Percentiles rank a stretch among this genome's conserved stretches.
Conservation (phyloP, 306 rosid genomes). For the Cercis canadensis region DNA sequence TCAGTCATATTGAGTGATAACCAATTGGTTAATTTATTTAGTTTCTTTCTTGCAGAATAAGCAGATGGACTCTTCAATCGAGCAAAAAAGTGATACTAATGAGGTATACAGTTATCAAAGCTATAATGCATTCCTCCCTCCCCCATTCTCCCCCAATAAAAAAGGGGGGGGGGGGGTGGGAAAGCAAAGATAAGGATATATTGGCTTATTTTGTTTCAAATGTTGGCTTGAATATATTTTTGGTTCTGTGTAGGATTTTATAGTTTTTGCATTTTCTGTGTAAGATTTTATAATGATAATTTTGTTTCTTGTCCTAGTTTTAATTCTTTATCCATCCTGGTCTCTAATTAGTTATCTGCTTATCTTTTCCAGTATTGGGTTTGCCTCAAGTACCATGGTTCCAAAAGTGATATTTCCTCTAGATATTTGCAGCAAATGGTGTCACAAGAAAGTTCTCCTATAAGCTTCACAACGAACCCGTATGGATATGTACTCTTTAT, state of each 20-base stretch:
- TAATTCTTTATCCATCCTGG: background rate
- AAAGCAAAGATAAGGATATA: background rate
- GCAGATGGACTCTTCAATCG: constrained; percentile 57
- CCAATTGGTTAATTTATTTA: constrained; percentile 16
- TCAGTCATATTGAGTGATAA: constrained; percentile 11
- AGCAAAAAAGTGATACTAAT: constrained; percentile 52
- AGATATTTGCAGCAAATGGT: constrained; percentile 73
- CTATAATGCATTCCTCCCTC: background rate
- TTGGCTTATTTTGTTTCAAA: constrained; percentile 1
- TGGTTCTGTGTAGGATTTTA: no score
- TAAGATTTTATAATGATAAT: constrained; percentile 6
- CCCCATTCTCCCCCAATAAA: no score
- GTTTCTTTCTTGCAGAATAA: constrained; percentile 58
- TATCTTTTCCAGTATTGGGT: constrained; percentile 67
- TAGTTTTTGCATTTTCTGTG: background rate
- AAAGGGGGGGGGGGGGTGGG: no score
- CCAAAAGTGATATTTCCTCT: constrained; percentile 72
- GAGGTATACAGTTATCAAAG: constrained; percentile 55
- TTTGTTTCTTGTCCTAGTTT: constrained; percentile 3
- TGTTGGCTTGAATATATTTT: background rate
- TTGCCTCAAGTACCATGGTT: constrained; percentile 84
- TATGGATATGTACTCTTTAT: constrained; percentile 43
- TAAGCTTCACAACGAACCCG: constrained; percentile 78
- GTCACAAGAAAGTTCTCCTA: constrained; percentile 58
- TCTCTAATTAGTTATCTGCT: constrained; percentile 26